These are phyloP conservation scores for Cystobasidium ongulense DNA, from an alignment of 768 basidiomycete genomes.

Conservation along the genomic window DNA sequence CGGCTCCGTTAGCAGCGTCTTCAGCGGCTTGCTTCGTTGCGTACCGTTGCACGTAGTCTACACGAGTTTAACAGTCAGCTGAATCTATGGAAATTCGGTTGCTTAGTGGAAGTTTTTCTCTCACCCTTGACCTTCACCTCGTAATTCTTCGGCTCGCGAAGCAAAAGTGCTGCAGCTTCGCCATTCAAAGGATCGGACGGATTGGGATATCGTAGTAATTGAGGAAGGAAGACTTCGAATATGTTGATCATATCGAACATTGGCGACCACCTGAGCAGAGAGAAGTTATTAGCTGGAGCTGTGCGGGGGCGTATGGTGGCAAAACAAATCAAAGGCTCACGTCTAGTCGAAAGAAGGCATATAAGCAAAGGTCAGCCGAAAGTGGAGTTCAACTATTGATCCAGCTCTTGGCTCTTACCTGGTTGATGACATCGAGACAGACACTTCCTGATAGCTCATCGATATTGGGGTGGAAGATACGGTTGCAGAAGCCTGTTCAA, in stretches of 20 bases:
- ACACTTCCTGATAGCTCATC: constrained; percentile 97
- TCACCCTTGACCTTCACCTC: constrained; percentile 84
- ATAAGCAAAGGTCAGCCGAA: no score
- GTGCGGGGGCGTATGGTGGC: not conserved
- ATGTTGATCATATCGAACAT: constrained; percentile 99
- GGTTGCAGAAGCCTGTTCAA: constrained; percentile 79
- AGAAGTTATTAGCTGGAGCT: not conserved
- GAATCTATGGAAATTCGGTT: not conserved
- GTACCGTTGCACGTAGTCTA: constrained; percentile 91
- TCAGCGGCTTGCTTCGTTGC: constrained; percentile 86
- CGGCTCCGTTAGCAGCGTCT: constrained; percentile 57
- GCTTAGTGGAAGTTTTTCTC: constrained; percentile 31
- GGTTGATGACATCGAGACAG: constrained; percentile 96
- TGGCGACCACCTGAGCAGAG: constrained; percentile 69
- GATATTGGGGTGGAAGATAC: constrained; percentile 79
- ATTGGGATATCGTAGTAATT: constrained; percentile 93
- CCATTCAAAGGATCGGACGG: constrained; percentile 97
- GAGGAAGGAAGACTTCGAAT: constrained; percentile 95
- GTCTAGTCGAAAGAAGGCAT: not conserved
- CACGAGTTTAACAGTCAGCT: not conserved
- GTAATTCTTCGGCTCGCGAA: constrained; percentile 95
- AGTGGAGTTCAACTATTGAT: no score
- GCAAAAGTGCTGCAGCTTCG: constrained; percentile 90
- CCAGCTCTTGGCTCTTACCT: no score
- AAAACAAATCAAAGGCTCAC: not conserved